Percentiles rank a stretch among this genome's conserved stretches.
phyloP scores from a whole-genome alignment of 2,329 filamentous ascomycete species.

The Trichoderma pleuroti region DNA sequence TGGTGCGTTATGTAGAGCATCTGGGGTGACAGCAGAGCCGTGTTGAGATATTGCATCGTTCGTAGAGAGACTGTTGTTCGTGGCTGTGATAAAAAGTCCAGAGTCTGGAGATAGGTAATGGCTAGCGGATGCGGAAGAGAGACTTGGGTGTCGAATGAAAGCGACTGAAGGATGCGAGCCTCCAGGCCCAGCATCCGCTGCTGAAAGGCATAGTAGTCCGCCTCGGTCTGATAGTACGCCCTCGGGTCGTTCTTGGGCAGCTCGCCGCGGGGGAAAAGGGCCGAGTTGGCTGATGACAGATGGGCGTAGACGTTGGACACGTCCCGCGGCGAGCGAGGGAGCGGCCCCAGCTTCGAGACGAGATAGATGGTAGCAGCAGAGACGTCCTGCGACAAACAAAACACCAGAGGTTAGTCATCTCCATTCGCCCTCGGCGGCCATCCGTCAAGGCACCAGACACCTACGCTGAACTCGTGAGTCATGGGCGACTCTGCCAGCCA shows the following conservation, averaged over 20 bases:
- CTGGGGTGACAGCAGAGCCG: constrained; percentile 80
- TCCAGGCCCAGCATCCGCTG: constrained; percentile 69
- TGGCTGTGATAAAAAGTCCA: constrained; percentile 59
- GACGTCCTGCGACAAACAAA: constrained; percentile 55
- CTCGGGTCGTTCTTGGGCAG: constrained; percentile 41
- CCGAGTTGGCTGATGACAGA: constrained; percentile 61
- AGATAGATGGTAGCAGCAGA: constrained; percentile 81
- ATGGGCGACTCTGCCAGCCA: constrained; percentile 62
- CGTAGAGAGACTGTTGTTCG: constrained; percentile 57
- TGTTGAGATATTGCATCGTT: constrained; percentile 77
- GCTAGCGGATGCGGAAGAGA: constrained; percentile 81
- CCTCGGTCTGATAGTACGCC: constrained; percentile 69
- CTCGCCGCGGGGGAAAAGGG: constrained; percentile 45
- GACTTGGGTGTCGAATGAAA: constrained; percentile 82
- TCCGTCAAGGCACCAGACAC: constrained; percentile 21
- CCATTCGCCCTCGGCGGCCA: neutral
- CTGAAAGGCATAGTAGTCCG: constrained; percentile 64
- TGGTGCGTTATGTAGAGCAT: constrained; percentile 90
- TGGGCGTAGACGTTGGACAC: constrained; percentile 83
- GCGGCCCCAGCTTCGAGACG: constrained; percentile 74
- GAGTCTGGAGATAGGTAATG: constrained; percentile 86
- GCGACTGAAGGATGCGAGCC: constrained; percentile 67
- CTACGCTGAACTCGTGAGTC: constrained; percentile 55
- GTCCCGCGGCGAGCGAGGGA: constrained; percentile 72
- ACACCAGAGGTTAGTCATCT: neutral